Evolutionary conservation across 176 grass and related monocot species (phyloP), one percentile per base, ranked within the genome.

Genomic region (Hsuehochloa calcarea): DNA sequence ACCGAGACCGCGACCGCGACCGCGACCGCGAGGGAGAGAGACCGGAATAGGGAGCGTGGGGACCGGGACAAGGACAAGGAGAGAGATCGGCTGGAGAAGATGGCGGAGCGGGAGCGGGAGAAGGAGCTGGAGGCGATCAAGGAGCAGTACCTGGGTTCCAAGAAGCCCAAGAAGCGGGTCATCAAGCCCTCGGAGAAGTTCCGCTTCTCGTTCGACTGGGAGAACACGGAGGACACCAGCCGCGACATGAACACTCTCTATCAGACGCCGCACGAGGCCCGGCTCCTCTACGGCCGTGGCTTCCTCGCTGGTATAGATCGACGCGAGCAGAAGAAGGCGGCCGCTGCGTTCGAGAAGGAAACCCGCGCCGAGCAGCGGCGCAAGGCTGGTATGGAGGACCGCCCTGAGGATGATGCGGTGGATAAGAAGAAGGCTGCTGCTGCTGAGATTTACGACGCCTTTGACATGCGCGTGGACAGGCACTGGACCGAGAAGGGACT

Each of bases 171-270:
- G 89, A 98, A 98, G 79, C 74, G 96, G 35, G 96, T 98, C 29
- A 95, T 98, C 75, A 98, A 93, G 85, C 96, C 96, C 46, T 95
- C 93, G 1, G 96, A 98, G 89, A 98, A 98, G 75, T 98, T 98
- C 76, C 91, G 96, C 25, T 98, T 98, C 85, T 98, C 96, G 8
- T 98, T 98, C 39, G 96, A 95, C 60, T 98, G 96, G 96, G 96
- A 98, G 81, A 95, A 98, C 87, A 98, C 96, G 0, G 96, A 98
- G 85, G 96, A 98, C 75, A 98, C 96, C 50, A 95, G 91, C 19
- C 93, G 93, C 1, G 96, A 98, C 89, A 98, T 98, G 96, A 98
- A 98, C 43, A 5, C 85, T 10, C 85, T 98, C 44, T 98, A 98
- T 73, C 96, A 95, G 84, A 80, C 87, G 16, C 96, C 96, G 1